Evolutionary conservation across 148 eudicot species (phyloP), one percentile per base, ranked within the genome.

Genomic region (Tetragonia tetragonoides): DNA sequence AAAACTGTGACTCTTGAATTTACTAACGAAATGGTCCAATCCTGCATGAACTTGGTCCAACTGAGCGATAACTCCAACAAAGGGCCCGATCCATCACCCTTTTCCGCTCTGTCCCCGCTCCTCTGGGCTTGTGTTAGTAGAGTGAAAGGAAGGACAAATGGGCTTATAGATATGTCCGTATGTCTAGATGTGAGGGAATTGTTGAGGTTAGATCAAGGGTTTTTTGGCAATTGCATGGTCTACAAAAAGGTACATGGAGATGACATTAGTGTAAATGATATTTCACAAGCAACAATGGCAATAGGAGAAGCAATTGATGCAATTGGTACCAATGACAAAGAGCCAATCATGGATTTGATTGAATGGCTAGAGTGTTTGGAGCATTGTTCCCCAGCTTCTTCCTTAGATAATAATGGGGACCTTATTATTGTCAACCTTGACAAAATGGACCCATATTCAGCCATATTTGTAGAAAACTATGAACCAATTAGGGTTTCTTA

Each of bases 161-260:
- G 84, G 66, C 81, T 90, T 42, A 72, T 77, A 6, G 82, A 84
- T 76, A 84, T 90, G 85, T 92, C 91, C 20, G 41, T 90, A 64
- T 82, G 92, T 73, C 64, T 83, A 57, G 87, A 92, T 23, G 75
- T 40, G 75, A 84, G 97, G 39, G 80, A 81, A 75, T 59, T 71
- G 34, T 44, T 92, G 15, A 82, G 85, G 20, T 66, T 92, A 28
- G 92, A 90, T 62, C 85, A 84, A 44, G 87, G 92, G 24, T 90
- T 77, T 63, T 92, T 92, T 66, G 97, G 94, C 5, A 90, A 92
- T 73, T 90, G 92, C 83, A 90, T 86, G 90, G 81, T 89, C 0
- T 81, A 84, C 28, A 83, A 74, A 49, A 82, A 75, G 80, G 87
- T 90, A 2, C 34, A 42, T 23, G 84, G 81, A 34, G 70, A 76